Evolutionary conservation across 2,329 filamentous ascomycete species (phyloP).

Genomic region (Alternaria consortialis): DNA sequence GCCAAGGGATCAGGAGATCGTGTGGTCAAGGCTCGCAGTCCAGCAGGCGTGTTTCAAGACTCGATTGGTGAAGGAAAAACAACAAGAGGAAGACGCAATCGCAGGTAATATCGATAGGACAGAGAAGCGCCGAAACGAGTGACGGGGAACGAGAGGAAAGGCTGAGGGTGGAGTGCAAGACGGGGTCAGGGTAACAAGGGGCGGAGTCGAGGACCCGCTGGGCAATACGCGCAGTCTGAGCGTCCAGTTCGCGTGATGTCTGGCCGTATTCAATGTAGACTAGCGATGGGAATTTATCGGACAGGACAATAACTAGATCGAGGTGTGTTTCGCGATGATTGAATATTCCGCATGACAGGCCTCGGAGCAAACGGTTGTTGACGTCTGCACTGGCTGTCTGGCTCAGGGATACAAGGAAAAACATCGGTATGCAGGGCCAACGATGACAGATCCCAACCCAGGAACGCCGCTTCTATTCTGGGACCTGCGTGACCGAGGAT

Average conservation of each 20-base stretch:
- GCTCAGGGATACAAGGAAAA: slow-evolving; percentile 13
- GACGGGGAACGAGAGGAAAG: slow-evolving; percentile 41
- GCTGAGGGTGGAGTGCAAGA: slow-evolving; percentile 32
- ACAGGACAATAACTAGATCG: slow-evolving; percentile 1
- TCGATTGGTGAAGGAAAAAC: slow-evolving; percentile 17
- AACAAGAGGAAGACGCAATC: slow-evolving; percentile 17
- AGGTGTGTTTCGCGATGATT: not conserved
- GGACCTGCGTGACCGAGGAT: slow-evolving; percentile 10
- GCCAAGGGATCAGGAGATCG: slow-evolving; percentile 31
- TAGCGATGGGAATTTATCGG: slow-evolving; percentile 33
- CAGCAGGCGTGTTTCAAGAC: slow-evolving; percentile 9
- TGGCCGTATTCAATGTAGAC: slow-evolving; percentile 14
- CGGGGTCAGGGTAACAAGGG: slow-evolving; percentile 29
- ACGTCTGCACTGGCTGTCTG: slow-evolving; percentile 9
- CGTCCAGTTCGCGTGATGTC: slow-evolving; percentile 23
- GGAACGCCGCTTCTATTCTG: slow-evolving; percentile 17
- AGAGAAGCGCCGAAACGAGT: slow-evolving; percentile 42
- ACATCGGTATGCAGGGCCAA: slow-evolving; percentile 14
- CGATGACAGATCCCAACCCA: slow-evolving; percentile 7
- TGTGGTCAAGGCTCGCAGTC: slow-evolving; percentile 26
- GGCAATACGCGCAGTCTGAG: slow-evolving; percentile 24
- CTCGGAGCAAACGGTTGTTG: slow-evolving; percentile 3
- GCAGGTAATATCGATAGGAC: slow-evolving; percentile 26
- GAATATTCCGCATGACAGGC: not conserved
- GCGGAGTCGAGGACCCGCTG: slow-evolving; percentile 33